Evolutionary conservation across 1,284 basidiomycete species (phyloP).

Genomic region (Rhodotorula sp.): DNA sequence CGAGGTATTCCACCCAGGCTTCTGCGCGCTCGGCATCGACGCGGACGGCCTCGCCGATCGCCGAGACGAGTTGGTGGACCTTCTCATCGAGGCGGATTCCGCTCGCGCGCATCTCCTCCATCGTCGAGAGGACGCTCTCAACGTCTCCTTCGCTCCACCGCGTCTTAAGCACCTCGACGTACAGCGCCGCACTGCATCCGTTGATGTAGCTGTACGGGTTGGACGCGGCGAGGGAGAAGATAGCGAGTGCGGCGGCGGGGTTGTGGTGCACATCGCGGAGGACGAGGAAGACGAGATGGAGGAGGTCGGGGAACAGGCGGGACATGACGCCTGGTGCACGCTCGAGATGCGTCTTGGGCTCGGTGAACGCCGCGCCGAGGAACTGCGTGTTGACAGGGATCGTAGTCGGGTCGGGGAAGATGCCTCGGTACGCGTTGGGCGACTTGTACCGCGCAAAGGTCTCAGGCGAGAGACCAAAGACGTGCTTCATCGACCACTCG

Average conservation of each 20-base stretch:
- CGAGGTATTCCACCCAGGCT: background rate
- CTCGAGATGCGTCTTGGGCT: background rate
- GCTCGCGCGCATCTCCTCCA: conserved; percentile 34
- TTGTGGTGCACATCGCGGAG: conserved; percentile 30
- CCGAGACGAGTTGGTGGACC: conserved; percentile 18
- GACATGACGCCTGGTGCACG: conserved; percentile 8
- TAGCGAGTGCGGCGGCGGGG: conserved; percentile 24
- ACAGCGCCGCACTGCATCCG: conserved; percentile 33
- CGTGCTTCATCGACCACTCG: conserved; percentile 14
- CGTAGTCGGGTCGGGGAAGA: conserved; percentile 19
- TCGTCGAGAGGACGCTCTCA: conserved; percentile 11
- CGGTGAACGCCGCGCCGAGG: background rate
- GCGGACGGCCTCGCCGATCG: conserved; percentile 27
- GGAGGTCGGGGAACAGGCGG: conserved; percentile 31
- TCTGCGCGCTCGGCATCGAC: conserved; percentile 28
- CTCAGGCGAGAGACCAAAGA: conserved; percentile 19
- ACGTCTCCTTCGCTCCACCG: conserved; percentile 32
- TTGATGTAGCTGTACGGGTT: conserved; percentile 31
- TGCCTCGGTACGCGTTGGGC: background rate
- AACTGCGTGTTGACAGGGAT: background rate
- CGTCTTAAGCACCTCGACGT: conserved; percentile 34
- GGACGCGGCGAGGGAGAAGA: conserved; percentile 33
- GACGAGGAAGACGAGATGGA: conserved; percentile 27
- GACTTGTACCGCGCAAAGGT: too few species aligned
- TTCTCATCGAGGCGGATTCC: conserved; percentile 27